Evolutionary conservation across 2,329 filamentous ascomycete genomes (phyloP).

Genomic region (Cordyceps tenuipes): DNA sequence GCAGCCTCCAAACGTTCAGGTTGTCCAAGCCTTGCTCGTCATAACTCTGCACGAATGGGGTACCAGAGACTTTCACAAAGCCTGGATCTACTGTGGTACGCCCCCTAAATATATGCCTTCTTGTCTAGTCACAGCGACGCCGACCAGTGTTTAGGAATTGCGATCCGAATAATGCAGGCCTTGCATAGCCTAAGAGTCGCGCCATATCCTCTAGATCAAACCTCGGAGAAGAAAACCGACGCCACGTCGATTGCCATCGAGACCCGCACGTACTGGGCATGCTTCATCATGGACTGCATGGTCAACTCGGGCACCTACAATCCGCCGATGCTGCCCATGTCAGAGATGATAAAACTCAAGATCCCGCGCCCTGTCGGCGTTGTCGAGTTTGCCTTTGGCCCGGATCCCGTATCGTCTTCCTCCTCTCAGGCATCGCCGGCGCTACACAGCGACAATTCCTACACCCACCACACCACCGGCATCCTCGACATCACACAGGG

Average conservation of each 20-base stretch:
- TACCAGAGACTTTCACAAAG: slow-evolving; percentile 31
- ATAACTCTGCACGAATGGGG: slow-evolving; percentile 35
- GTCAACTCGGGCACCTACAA: slow-evolving; percentile 34
- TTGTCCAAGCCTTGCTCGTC: slow-evolving; percentile 32
- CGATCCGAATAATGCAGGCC: slow-evolving; percentile 31
- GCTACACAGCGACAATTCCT: not conserved
- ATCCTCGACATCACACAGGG: slow-evolving; percentile 21
- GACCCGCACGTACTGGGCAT: slow-evolving; percentile 36
- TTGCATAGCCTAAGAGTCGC: slow-evolving; percentile 23
- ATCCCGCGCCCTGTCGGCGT: slow-evolving; percentile 24
- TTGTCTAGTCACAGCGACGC: not conserved
- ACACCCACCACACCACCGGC: slow-evolving; percentile 11
- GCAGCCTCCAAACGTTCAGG: slow-evolving; percentile 23
- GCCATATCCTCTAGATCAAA: slow-evolving; percentile 21
- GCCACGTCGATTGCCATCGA: slow-evolving; percentile 23
- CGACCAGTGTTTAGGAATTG: slow-evolving; percentile 21
- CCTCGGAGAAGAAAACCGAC: slow-evolving; percentile 15
- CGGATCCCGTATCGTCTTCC: slow-evolving; percentile 16
- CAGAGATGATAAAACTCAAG: slow-evolving; percentile 26
- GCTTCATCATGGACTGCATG: slow-evolving; percentile 37
- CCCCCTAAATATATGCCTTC: not conserved
- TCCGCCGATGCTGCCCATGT: slow-evolving; percentile 28
- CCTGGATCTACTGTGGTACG: slow-evolving; percentile 33
- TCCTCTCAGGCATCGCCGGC: slow-evolving; percentile 14
- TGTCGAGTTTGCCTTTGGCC: slow-evolving; percentile 32